Evolutionary conservation across 1,284 basidiomycete species (phyloP).

Genomic region (Apiotrichum siamense): DNA sequence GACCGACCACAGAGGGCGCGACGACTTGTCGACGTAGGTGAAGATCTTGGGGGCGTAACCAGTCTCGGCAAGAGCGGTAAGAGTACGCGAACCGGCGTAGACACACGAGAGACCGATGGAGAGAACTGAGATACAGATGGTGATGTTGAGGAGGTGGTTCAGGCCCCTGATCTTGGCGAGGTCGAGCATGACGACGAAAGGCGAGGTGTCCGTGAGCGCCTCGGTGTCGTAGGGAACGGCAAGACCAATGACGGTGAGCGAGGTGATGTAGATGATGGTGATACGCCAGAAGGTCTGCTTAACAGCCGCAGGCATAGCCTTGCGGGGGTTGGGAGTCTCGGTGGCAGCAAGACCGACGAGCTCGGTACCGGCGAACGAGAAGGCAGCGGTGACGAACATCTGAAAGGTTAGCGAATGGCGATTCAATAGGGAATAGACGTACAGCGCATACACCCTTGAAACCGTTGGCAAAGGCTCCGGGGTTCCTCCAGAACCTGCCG

Average conservation of each 20-base stretch:
- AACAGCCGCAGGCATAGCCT: conserved; percentile 12
- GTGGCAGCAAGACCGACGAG: conserved; percentile 67
- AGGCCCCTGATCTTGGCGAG: conserved; percentile 47
- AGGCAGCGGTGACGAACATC: conserved; percentile 55
- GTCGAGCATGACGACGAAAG: conserved; percentile 51
- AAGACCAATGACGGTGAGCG: conserved; percentile 51
- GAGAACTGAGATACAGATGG: conserved; percentile 48
- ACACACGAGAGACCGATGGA: conserved; percentile 44
- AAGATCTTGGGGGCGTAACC: conserved; percentile 50
- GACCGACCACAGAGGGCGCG: conserved; percentile 50
- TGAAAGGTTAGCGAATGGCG: conserved; percentile 12
- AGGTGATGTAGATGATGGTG: conserved; percentile 50
- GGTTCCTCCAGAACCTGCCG: conserved; percentile 34
- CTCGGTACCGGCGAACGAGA: conserved; percentile 71
- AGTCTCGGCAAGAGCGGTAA: conserved; percentile 43
- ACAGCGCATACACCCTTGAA: conserved; percentile 48
- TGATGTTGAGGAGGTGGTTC: conserved; percentile 50
- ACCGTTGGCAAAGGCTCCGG: conserved; percentile 46
- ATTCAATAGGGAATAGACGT: conserved; percentile 18
- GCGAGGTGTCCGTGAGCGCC: conserved; percentile 46
- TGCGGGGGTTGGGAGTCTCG: conserved; percentile 28
- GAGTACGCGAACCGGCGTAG: conserved; percentile 43
- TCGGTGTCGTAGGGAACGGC: conserved; percentile 46
- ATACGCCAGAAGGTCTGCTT: conserved; percentile 51
- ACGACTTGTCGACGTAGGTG: conserved; percentile 51